phyloP scores from a whole-genome alignment of 2,329 filamentous ascomycete species.

The Coniochaeta hoffmannii region DNA sequence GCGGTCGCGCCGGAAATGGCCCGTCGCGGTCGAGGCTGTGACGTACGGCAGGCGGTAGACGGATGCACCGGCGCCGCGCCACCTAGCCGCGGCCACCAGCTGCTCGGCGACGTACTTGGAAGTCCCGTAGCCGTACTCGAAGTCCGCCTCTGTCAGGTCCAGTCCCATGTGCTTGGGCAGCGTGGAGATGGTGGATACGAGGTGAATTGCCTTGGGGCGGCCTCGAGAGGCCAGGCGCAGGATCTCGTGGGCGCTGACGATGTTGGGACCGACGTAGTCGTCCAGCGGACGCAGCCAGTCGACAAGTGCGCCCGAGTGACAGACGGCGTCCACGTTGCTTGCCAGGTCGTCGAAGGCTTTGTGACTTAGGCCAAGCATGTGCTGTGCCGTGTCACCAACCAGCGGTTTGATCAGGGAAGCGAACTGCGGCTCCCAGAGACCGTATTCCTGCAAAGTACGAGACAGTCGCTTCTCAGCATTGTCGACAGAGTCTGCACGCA shows the following conservation, averaged over 20 bases:
- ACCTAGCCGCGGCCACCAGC: constrained; percentile 18
- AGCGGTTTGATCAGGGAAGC: constrained; percentile 12
- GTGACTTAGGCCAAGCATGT: constrained; percentile 16
- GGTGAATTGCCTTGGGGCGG: constrained; percentile 17
- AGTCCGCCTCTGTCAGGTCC: constrained; percentile 14
- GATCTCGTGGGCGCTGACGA: constrained; percentile 21
- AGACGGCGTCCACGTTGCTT: constrained; percentile 16
- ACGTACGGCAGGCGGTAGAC: constrained; percentile 20
- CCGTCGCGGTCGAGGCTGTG: constrained; percentile 16
- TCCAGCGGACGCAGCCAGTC: constrained; percentile 22
- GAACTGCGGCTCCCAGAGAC: constrained; percentile 16
- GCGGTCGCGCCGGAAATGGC: constrained; percentile 19
- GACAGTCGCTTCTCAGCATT: constrained; percentile 13
- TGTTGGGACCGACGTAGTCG: constrained; percentile 21
- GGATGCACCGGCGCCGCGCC: constrained; percentile 17
- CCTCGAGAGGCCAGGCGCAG: constrained; percentile 20
- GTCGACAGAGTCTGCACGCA: constrained; percentile 13
- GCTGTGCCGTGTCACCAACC: constrained; percentile 17
- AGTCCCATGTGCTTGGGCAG: constrained; percentile 19
- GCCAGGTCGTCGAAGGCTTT: constrained; percentile 17
- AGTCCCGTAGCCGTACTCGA: constrained; percentile 20
- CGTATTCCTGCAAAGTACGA: constrained; percentile 12
- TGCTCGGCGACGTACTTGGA: constrained; percentile 19
- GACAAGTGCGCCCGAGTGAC: constrained; percentile 20
- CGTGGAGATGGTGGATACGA: constrained; percentile 20